Base-by-base conservation (phyloP, 305 asterid species). In the Solanum hybrid region DNA sequence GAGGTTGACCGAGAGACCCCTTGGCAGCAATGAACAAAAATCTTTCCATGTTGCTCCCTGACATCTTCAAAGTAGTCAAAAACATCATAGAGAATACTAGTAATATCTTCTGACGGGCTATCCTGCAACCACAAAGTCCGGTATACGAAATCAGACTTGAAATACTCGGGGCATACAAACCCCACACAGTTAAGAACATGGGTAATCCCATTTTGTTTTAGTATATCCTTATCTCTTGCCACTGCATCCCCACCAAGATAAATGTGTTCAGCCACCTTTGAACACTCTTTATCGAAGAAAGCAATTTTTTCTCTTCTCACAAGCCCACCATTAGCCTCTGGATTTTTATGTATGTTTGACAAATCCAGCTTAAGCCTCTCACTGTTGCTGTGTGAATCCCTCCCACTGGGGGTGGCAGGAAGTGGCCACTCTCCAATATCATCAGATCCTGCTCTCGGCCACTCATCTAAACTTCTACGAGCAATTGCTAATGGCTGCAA, bases 401-500 rank as follows among this genome's bases (percentile, higher is more conserved):
- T 93, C 73, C 93, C 95, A 46, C 94, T 89, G 34, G 95, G 95
- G 40, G 95, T 93, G 78, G 88, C 86, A 32, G 93, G 93, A 46
- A 92, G 94, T 1, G 94, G 94, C 94, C 94, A 93, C 85, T 93
- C 95, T 12, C 95, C 95, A 78, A 93, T 88, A 90, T 93, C 95
- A 91, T 93, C 95, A 56, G 95, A 92, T 35, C 94, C 92, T 69
- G 94, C 94, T 92, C 91, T 93, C 9, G 95, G 95, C 95, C 95
- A 93, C 90, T 93, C 94, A 72, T 93, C 95, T 66, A 93, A 87
- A 85, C 95, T 93, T 84, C 95, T 92, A 17, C 94, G 91, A 89
- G 94, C 92, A 88, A 92, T 93, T n/a, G 95, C 91, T 91, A 93
- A 85, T 7, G 94, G 94, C 87, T 92, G 93, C 88, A 93, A 46